Evolutionary conservation across 768 basidiomycete species (phyloP).

Genomic region (Serendipita sp.): DNA sequence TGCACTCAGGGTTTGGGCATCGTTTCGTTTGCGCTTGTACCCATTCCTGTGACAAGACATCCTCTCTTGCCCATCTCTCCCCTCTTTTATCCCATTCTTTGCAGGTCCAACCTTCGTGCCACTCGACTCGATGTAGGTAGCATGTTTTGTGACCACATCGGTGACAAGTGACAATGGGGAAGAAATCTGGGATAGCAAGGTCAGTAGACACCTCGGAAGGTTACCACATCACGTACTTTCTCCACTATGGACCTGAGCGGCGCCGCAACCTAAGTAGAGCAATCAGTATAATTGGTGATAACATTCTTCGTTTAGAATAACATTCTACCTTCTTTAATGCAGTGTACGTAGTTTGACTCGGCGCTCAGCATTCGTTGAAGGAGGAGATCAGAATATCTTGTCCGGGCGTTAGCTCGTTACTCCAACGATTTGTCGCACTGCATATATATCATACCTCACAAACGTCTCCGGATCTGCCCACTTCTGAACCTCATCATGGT

Average conservation of each 20-base stretch:
- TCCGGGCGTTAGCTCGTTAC: not conserved
- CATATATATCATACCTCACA: not conserved
- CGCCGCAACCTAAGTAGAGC: constrained; percentile 1
- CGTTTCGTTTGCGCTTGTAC: constrained; percentile 1
- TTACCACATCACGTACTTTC: not conserved
- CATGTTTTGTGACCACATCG: not conserved
- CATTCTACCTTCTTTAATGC: not conserved
- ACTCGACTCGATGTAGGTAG: not conserved
- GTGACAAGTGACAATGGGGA: not conserved
- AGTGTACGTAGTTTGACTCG: not conserved
- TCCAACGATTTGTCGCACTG: too few relatives aligned
- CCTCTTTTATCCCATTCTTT: not conserved
- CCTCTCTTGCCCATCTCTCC: not conserved
- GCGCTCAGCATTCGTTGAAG: not conserved
- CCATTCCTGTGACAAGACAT: not conserved
- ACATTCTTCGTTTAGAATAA: too few relatives aligned
- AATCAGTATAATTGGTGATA: too few relatives aligned
- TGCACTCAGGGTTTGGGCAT: not conserved
- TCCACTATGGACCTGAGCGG: constrained; percentile 1
- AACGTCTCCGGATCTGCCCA: not conserved
- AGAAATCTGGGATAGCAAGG: not conserved
- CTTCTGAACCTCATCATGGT: not conserved
- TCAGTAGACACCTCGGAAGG: not conserved
- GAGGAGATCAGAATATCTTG: not conserved
- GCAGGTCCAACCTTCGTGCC: constrained; percentile 3